A percentile compares a stretch with the other conserved stretches of the same genome.
Conservation (phyloP, 371 early-diverging fungal genomes). For the Mucor piriformis region DNA sequence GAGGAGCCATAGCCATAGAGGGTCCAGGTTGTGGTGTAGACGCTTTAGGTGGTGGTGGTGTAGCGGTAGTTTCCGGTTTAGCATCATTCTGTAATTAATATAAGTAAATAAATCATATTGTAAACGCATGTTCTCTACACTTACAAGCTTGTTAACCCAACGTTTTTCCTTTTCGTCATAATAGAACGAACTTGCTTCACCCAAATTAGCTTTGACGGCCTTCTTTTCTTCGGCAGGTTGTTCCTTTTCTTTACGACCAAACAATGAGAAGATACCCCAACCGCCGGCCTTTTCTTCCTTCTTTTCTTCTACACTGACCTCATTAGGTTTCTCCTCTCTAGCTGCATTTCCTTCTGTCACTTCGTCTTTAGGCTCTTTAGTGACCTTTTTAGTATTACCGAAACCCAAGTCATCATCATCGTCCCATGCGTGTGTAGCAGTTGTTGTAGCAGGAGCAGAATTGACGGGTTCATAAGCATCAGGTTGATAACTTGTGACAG, state of each 20-base stretch:
- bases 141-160: slow-evolving; percentile 61
- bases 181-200: slow-evolving; percentile 68
- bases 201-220: slow-evolving; percentile 68
- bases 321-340: slow-evolving; percentile 15
- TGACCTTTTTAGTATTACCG: slow-evolving; percentile 45
- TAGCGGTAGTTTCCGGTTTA: slow-evolving; percentile 32
- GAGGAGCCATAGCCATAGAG: background rate
- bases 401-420: slow-evolving; percentile 62
- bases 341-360: background rate
- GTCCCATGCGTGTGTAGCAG: slow-evolving; percentile 19
- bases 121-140: background rate
- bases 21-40: slow-evolving; percentile 7
- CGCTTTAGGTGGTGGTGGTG: slow-evolving; percentile 34
- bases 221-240: slow-evolving; percentile 42
- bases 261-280: slow-evolving; percentile 56
- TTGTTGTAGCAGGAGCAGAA: slow-evolving; percentile 5
- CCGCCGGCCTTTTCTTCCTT: slow-evolving; percentile 29
- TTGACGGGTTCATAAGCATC: slow-evolving; percentile 18
- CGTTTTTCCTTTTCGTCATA: slow-evolving; percentile 67
- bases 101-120: background rate
- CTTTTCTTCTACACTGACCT: slow-evolving; percentile 24
- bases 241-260: slow-evolving; percentile 46
- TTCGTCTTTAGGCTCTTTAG: background rate
- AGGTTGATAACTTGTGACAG: slow-evolving; percentile 21
- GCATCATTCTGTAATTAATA: slow-evolving; percentile 23